Conservation (phyloP, 768 basidiomycete species). For the Hypholoma fasciculare region DNA sequence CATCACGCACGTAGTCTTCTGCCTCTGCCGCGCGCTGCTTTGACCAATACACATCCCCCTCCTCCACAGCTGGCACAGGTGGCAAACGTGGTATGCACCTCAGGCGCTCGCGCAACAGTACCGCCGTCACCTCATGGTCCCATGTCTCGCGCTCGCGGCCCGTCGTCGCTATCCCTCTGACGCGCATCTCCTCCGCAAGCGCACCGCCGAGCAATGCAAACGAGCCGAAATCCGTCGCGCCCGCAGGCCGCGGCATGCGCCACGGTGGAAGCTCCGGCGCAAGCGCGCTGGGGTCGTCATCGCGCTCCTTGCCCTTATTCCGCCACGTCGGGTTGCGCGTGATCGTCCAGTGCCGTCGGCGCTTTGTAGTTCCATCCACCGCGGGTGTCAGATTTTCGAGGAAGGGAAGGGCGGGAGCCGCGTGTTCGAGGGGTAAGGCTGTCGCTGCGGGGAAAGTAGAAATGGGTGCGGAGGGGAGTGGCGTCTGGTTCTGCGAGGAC, state of each 20-base stretch:
- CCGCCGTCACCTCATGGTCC: constrained; percentile 32
- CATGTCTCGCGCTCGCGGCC: constrained; percentile 6
- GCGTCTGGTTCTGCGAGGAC: constrained; percentile 11
- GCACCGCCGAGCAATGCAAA: constrained; percentile 54
- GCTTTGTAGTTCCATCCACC: constrained; percentile 12
- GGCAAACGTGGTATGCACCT: not conserved
- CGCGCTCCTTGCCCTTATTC: constrained; percentile 50
- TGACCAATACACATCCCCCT: constrained; percentile 42
- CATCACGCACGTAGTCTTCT: constrained; percentile 65
- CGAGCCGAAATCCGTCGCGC: constrained; percentile 61
- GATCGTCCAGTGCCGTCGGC: constrained; percentile 64
- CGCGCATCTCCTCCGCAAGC: constrained; percentile 43
- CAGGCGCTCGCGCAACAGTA: constrained; percentile 23
- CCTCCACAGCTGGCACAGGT: not conserved
- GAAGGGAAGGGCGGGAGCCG: constrained; percentile 20
- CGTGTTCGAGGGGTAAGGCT: constrained; percentile 23
- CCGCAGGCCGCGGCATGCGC: constrained; percentile 53
- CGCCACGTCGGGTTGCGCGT: constrained; percentile 50
- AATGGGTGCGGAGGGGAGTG: constrained; percentile 10
- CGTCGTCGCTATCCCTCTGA: constrained; percentile 9
- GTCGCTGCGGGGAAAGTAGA: constrained; percentile 26
- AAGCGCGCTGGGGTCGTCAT: constrained; percentile 37
- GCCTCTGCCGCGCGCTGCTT: constrained; percentile 48
- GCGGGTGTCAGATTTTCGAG: constrained; percentile 4
- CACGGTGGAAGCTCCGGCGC: constrained; percentile 36